Conservation (phyloP, 352 stramenopile genomes). For the Phytopythium sindhum region DNA sequence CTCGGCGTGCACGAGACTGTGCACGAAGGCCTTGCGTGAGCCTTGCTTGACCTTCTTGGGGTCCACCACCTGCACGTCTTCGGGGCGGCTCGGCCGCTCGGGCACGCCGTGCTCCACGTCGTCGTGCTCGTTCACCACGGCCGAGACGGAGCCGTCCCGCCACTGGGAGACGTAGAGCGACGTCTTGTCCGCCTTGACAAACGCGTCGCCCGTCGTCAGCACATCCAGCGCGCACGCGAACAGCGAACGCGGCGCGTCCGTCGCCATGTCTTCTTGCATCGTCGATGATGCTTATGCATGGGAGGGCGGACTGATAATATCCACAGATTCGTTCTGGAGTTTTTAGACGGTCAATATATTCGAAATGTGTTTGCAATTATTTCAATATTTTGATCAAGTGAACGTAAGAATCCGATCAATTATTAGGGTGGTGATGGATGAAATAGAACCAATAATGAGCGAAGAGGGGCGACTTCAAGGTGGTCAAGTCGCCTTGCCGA, state of each 20-base stretch:
- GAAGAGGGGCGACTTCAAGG: too few species aligned
- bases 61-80: conserved; percentile 41
- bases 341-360: too few species aligned
- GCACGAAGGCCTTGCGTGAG: conserved; percentile 48
- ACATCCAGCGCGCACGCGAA: conserved; percentile 46
- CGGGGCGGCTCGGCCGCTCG: conserved; percentile 37
- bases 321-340: too few species aligned
- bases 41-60: conserved; percentile 43
- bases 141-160: conserved; percentile 22
- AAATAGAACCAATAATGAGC: too few species aligned
- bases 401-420: too few species aligned
- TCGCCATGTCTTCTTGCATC: not conserved
- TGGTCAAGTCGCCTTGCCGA: too few species aligned
- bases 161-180: conserved; percentile 28
- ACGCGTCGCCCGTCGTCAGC: conserved; percentile 28
- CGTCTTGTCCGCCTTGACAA: conserved; percentile 40
- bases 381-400: too few species aligned
- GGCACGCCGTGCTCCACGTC: conserved; percentile 32
- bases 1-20: conserved; percentile 51
- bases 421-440: too few species aligned
- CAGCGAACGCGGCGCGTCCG: conserved; percentile 12
- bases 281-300: too few species aligned
- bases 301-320: too few species aligned
- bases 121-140: conserved; percentile 27
- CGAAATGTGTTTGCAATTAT: too few species aligned